Evolutionary conservation across 2,329 filamentous ascomycete genomes (phyloP).

Genomic region (Thielaviopsis cerberus): DNA sequence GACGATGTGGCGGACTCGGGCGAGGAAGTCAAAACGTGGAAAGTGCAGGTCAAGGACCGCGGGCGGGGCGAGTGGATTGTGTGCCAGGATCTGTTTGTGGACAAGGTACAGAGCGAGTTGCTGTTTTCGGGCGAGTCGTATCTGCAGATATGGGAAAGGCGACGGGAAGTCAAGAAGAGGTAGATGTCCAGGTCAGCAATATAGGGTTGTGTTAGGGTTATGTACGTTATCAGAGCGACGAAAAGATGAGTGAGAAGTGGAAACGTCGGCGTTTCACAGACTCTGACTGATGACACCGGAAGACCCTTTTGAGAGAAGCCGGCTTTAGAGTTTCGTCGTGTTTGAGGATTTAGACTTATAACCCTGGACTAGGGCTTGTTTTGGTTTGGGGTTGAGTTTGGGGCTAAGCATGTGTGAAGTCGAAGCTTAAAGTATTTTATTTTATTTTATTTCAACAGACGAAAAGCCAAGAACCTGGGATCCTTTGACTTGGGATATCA

Average conservation of each 20-base stretch:
- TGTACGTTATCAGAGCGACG: too few species aligned
- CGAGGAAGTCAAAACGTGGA: conserved; percentile 80
- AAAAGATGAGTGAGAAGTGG: not conserved
- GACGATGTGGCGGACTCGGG: conserved; percentile 80
- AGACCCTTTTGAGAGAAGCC: not conserved
- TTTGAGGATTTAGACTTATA: not conserved
- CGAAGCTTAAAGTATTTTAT: not conserved
- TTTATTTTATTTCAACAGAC: not conserved
- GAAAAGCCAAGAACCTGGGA: not conserved
- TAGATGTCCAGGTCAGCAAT: too few species aligned
- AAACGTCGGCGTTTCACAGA: not conserved
- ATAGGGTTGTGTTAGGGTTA: too few species aligned
- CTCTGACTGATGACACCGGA: too few species aligned
- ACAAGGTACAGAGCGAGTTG: conserved; percentile 73
- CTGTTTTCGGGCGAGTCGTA: conserved; percentile 88
- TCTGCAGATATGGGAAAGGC: conserved; percentile 86
- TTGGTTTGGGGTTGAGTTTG: not conserved
- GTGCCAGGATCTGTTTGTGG: conserved; percentile 83
- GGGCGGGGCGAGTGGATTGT: conserved; percentile 76
- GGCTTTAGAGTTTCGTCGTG: not conserved
- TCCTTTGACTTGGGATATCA: not conserved
- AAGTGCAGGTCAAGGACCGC: conserved; percentile 72
- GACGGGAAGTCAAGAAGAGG: conserved; percentile 26
- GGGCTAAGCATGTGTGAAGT: not conserved
- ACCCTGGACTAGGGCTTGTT: too few species aligned